Evolutionary conservation across 1,139 yeast genomes (phyloP), one percentile per base, ranked within the genome.

Genomic region (Scheffersomyces cryptocercus): DNA sequence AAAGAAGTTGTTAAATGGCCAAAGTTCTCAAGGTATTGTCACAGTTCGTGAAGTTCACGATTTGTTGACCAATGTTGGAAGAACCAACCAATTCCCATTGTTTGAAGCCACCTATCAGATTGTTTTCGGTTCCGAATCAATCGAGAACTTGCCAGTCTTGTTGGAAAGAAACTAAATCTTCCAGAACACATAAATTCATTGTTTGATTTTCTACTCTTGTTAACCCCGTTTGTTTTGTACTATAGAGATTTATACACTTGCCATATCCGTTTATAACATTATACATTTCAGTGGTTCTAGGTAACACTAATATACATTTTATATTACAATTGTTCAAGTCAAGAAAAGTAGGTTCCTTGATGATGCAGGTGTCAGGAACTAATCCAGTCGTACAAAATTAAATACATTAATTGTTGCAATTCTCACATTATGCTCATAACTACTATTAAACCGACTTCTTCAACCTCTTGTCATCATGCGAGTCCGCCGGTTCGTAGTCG

Each of bases 21-120:
- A 74, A 56, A 69, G 75, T n/a, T 73, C 77, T 12, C 79, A 74
- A 56, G 79, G 79, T 50, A 70, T 74, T 40, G 62, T 74, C 42
- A 74, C 79, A 40, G 75, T 76, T 35, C 70, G 66, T 55, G 79
- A 74, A 56, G 79, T 74, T 30, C 79, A 74, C 55, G 77, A 73
- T 35, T 67, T 74, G 49, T 69, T 74, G 55, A 58, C 61, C 31
- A 62, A 64, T 44, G 68, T 61, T 29, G 54, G 59, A 44, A 67
- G 64, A 50, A 47, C 60, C 36, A 59, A 55, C 8, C 74, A 72
- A 41, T 74, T 70, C 58, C 79, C 79, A 32, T 67, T 74, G 52
- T 74, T 74, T 49, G 79, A 73, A 56, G 75, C 78, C 13, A 73
- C 79, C 11, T 74, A 73, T 56, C 75, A 71, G 55, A 71, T 74